These are phyloP conservation scores for Pachysandra terminalis DNA, from an alignment of 164 flowering plant genomes.

Conservation along the genomic window DNA sequence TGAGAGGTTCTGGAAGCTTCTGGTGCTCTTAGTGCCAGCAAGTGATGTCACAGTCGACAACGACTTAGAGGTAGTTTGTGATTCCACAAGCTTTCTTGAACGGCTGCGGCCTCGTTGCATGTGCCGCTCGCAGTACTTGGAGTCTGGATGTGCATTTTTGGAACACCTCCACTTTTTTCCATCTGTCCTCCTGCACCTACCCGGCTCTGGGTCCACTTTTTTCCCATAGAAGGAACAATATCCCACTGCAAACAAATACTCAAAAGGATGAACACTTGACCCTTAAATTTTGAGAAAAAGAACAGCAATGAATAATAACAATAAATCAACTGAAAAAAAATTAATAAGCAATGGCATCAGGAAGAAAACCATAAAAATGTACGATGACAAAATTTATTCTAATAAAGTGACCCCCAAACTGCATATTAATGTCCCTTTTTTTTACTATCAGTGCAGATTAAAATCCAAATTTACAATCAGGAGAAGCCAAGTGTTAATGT, in stretches of 20 bases:
- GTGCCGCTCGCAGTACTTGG: slow-evolving; percentile 81
- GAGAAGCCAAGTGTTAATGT: not conserved
- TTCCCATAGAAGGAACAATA: slow-evolving; percentile 73
- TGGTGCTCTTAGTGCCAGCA: slow-evolving; percentile 23
- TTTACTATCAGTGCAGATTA: too few species aligned
- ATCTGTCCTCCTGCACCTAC: slow-evolving; percentile 72
- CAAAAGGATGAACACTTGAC: not conserved
- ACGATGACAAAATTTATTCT: not conserved
- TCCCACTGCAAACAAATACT: slow-evolving; percentile 43
- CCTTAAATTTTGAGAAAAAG: not conserved
- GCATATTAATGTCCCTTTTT: too few species aligned
- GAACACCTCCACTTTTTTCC: slow-evolving; percentile 87
- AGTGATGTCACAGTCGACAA: slow-evolving; percentile 50
- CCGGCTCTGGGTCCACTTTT: slow-evolving; percentile 71
- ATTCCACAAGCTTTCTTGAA: slow-evolving; percentile 99
- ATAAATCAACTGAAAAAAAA: not conserved
- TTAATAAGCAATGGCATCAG: not conserved
- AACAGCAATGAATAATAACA: not conserved
- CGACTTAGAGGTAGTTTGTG: slow-evolving; percentile 68
- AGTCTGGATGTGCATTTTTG: slow-evolving; percentile 70
- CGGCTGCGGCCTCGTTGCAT: slow-evolving; percentile 58
- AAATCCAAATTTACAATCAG: too few species aligned
- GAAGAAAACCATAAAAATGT: not conserved
- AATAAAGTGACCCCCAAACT: too few species aligned
- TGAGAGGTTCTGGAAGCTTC: slow-evolving; percentile 52